Percentiles rank a stretch among this genome's conserved stretches.
These are phyloP conservation scores for Kwoniella sp. DNA, from an alignment of 768 basidiomycete species.

Conservation along the genomic window DNA sequence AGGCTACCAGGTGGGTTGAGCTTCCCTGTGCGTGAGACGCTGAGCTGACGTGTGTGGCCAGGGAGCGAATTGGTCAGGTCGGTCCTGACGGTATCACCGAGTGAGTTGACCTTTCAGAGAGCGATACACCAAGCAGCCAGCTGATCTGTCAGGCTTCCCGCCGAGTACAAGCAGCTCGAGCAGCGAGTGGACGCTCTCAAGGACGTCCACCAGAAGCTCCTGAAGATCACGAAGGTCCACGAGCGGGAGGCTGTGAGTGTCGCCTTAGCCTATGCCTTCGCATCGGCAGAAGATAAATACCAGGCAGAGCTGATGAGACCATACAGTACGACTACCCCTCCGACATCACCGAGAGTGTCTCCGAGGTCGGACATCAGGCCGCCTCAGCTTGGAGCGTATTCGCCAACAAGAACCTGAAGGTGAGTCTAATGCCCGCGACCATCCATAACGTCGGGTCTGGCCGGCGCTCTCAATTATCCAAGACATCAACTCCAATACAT, in stretches of 20 bases:
- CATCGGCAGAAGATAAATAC: neutral
- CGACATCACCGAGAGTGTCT: conserved; percentile 57
- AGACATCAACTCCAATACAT: neutral
- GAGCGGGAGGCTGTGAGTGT: conserved; percentile 62
- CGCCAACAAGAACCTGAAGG: conserved; percentile 51
- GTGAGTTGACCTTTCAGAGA: conserved; percentile 51
- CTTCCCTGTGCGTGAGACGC: neutral
- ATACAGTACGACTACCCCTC: conserved; percentile 59
- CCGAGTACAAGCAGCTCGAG: conserved; percentile 96
- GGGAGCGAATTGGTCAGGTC: conserved; percentile 81
- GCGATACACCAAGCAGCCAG: neutral
- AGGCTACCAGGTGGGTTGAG: conserved; percentile 41
- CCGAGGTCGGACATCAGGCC: conserved; percentile 41
- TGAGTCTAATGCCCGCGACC: too few species aligned
- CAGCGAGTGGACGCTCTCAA: conserved; percentile 87
- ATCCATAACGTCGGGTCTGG: neutral
- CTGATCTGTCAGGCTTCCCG: conserved; percentile 28
- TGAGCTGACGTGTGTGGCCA: conserved; percentile 5
- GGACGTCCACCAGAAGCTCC: conserved; percentile 65
- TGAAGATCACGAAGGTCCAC: conserved; percentile 86
- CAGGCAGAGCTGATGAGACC: neutral
- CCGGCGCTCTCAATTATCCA: too few species aligned
- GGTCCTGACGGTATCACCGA: conserved; percentile 92
- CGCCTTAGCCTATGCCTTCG: neutral
- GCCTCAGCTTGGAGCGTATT: conserved; percentile 46